phyloP scores from a whole-genome alignment of 176 grass and related monocot species.

The Hordeum marinum region DNA sequence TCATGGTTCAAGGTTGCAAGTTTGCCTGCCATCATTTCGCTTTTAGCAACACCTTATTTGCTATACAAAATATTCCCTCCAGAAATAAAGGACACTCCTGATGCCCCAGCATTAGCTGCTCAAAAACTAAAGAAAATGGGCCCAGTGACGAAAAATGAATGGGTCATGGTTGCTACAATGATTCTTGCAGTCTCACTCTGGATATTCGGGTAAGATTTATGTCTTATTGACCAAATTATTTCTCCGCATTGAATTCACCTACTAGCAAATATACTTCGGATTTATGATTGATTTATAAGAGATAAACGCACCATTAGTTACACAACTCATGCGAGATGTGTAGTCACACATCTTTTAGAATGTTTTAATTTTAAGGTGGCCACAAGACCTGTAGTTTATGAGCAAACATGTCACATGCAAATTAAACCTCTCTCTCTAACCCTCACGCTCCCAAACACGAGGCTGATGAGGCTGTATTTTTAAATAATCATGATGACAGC shows the following conservation, averaged over 20 bases:
- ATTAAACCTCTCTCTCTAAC: too few species aligned
- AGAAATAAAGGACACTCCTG: slow-evolving; percentile 95
- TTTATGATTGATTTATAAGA: neutral
- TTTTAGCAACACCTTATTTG: slow-evolving; percentile 75
- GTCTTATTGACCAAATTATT: neutral
- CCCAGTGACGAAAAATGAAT: slow-evolving; percentile 85
- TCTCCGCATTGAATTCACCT: neutral
- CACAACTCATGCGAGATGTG: neutral
- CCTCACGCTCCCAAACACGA: too few species aligned
- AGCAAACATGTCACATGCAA: neutral
- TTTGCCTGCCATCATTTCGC: slow-evolving; percentile 73
- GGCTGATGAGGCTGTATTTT: neutral
- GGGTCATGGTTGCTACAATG: slow-evolving; percentile 91
- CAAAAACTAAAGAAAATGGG: slow-evolving; percentile 85
- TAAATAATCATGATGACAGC: neutral
- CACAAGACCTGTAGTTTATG: neutral
- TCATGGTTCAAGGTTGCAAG: slow-evolving; percentile 84
- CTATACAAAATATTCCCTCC: slow-evolving; percentile 96
- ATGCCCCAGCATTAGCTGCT: slow-evolving; percentile 82
- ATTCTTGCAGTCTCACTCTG: slow-evolving; percentile 89
- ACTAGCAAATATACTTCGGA: neutral
- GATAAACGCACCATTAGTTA: neutral
- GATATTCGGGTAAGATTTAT: slow-evolving; percentile 82
- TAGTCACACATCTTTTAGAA: neutral
- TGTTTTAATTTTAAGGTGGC: neutral